phyloP scores from a whole-genome alignment of 352 stramenopile species.

The Pythium chondricola region DNA sequence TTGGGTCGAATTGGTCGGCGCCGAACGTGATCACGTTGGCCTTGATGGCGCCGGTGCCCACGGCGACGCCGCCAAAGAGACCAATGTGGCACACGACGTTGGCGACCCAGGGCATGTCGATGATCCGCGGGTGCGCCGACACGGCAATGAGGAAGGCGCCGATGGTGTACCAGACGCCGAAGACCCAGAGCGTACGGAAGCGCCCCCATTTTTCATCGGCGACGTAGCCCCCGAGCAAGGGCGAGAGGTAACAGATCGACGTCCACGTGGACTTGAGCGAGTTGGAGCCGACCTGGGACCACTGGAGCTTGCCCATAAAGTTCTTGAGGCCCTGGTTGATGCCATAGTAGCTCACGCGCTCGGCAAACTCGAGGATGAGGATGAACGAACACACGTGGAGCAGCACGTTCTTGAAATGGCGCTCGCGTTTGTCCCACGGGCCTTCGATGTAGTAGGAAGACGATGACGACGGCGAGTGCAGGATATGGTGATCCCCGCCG shows the following conservation, averaged over 20 bases:
- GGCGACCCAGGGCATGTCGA: conserved; percentile 36
- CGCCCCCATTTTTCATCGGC: conserved; percentile 83
- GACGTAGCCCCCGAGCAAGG: conserved; percentile 77
- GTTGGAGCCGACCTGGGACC: conserved; percentile 76
- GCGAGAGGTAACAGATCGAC: conserved; percentile 82
- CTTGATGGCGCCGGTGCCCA: conserved; percentile 83
- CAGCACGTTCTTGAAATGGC: conserved; percentile 77
- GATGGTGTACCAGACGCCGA: conserved; percentile 73
- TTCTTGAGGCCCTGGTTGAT: conserved; percentile 88
- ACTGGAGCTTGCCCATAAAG: conserved; percentile 71
- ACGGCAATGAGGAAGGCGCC: conserved; percentile 62
- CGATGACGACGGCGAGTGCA: conserved; percentile 11
- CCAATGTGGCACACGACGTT: conserved; percentile 71
- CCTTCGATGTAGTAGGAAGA: conserved; percentile 75
- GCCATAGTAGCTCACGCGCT: conserved; percentile 82
- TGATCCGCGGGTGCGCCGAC: conserved; percentile 56
- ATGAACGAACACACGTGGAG: conserved; percentile 85
- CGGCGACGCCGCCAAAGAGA: conserved; percentile 64
- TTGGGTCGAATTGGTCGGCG: conserved; percentile 83
- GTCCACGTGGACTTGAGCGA: conserved; percentile 88
- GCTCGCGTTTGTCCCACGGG: conserved; percentile 70
- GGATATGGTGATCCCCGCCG: conserved; percentile 4
- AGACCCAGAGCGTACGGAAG: conserved; percentile 79
- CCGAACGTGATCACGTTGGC: conserved; percentile 84
- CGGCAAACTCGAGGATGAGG: conserved; percentile 80